These are phyloP conservation scores for Blakeslea trispora DNA, from an alignment of 371 early-diverging fungal genomes.

Conservation along the genomic window DNA sequence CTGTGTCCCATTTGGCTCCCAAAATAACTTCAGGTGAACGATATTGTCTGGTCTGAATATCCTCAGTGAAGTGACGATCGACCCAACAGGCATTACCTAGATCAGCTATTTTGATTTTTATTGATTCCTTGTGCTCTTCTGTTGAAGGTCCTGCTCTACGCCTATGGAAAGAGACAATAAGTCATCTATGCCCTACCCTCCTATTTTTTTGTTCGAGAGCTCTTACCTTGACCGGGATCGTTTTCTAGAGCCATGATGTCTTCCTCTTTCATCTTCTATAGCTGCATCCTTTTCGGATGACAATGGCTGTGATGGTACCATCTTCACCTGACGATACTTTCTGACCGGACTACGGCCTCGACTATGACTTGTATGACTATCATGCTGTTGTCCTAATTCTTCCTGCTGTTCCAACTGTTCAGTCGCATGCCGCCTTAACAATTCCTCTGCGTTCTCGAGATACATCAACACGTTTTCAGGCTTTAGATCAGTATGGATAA, in stretches of 20 bases:
- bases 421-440: constrained; percentile 35
- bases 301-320: constrained; percentile 43
- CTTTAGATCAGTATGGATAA: constrained; percentile 98
- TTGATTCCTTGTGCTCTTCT: constrained; percentile 26
- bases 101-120: constrained; percentile 95
- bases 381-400: not conserved
- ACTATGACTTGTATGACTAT: constrained; percentile 12
- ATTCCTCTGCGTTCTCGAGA: constrained; percentile 82
- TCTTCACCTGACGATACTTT: constrained; percentile 30
- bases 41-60: constrained; percentile 98
- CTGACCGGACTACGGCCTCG: constrained; percentile 38
- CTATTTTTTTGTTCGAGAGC: too few relatives aligned
- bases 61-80: constrained; percentile 92
- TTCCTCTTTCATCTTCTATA: constrained; percentile 17
- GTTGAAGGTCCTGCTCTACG: constrained; percentile 2
- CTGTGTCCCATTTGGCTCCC: constrained; percentile 88
- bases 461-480: constrained; percentile 96
- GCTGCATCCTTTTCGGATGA: constrained; percentile 18
- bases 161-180: not conserved
- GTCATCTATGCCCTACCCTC: too few relatives aligned
- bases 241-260: constrained; percentile 13
- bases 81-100: constrained; percentile 98
- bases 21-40: constrained; percentile 97
- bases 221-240: constrained; percentile 19
- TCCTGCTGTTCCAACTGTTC: too few relatives aligned